Conservation (phyloP, 768 basidiomycete species). For the Xerocomellus chrysenteron region DNA sequence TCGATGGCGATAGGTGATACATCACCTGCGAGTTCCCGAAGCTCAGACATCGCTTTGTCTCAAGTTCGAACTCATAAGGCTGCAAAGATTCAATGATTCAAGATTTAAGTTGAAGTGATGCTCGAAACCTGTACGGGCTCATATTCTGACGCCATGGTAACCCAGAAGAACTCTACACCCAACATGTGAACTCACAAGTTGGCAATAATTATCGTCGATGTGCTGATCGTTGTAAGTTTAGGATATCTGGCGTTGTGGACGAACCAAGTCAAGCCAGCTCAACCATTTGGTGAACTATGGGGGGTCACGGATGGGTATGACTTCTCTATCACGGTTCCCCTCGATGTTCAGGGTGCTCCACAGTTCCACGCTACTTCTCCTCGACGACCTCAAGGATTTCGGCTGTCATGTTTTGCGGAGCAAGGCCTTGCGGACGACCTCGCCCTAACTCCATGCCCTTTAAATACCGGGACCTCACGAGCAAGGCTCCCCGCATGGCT, state of each 20-base stretch:
- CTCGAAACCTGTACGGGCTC: neutral
- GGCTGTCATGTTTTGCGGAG: conserved; percentile 19
- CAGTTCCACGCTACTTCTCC: conserved; percentile 21
- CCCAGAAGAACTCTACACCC: neutral
- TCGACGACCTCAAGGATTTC: conserved; percentile 19
- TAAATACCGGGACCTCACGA: conserved; percentile 24
- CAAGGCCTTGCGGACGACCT: conserved; percentile 17
- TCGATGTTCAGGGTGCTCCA: conserved; percentile 18
- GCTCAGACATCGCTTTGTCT: neutral
- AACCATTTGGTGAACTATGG: neutral
- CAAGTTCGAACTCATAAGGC: neutral
- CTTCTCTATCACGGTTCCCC: conserved; percentile 8
- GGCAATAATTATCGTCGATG: neutral
- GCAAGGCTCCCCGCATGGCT: conserved; percentile 19
- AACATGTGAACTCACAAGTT: neutral
- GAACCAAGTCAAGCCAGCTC: conserved; percentile 8
- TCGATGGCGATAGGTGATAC: neutral
- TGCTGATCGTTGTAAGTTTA: neutral
- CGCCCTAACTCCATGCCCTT: conserved; percentile 22
- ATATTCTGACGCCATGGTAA: neutral
- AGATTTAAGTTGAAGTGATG: neutral
- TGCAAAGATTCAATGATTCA: neutral
- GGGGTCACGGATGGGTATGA: conserved; percentile 5
- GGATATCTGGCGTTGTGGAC: neutral
- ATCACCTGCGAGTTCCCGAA: neutral